A percentile compares a stretch with the other conserved stretches of the same genome.
Conservation (phyloP, 1,284 basidiomycete species). For the Cryptococcus maquisensis region DNA sequence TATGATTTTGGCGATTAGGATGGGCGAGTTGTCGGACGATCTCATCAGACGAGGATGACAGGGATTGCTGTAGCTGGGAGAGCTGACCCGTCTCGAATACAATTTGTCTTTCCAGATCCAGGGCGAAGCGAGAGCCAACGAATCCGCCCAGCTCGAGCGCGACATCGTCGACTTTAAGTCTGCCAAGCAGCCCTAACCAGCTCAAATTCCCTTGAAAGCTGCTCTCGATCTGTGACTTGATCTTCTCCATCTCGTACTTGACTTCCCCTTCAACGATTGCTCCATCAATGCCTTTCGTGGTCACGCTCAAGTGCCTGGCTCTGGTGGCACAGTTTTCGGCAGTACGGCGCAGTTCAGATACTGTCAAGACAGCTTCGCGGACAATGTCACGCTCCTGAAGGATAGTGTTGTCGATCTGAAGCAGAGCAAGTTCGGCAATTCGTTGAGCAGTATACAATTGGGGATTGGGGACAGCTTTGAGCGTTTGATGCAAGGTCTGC, state of each 20-base stretch:
- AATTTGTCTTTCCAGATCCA: slow-evolving; percentile 63
- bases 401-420: slow-evolving; percentile 25
- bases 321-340: slow-evolving; percentile 23
- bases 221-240: slow-evolving; percentile 54
- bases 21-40: slow-evolving; percentile 40
- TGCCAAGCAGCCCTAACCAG: slow-evolving; percentile 63
- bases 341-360: slow-evolving; percentile 13
- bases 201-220: slow-evolving; percentile 57
- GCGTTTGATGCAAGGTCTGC: slow-evolving; percentile 12
- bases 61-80: slow-evolving; percentile 54
- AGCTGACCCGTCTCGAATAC: slow-evolving; percentile 66
- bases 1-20: neutral
- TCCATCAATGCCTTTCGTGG: slow-evolving; percentile 30
- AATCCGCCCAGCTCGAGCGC: slow-evolving; percentile 57
- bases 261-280: slow-evolving; percentile 53
- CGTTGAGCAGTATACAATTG: slow-evolving; percentile 23
- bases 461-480: neutral
- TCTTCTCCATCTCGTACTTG: slow-evolving; percentile 52
- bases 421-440: slow-evolving; percentile 18
- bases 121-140: slow-evolving; percentile 60
- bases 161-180: slow-evolving; percentile 64
- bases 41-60: slow-evolving; percentile 53
- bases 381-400: slow-evolving; percentile 21
- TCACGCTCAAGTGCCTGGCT: slow-evolving; percentile 31
- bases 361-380: slow-evolving; percentile 13